Conservation (phyloP, 495 filamentous ascomycete genomes). For the Podospora sp. region DNA sequence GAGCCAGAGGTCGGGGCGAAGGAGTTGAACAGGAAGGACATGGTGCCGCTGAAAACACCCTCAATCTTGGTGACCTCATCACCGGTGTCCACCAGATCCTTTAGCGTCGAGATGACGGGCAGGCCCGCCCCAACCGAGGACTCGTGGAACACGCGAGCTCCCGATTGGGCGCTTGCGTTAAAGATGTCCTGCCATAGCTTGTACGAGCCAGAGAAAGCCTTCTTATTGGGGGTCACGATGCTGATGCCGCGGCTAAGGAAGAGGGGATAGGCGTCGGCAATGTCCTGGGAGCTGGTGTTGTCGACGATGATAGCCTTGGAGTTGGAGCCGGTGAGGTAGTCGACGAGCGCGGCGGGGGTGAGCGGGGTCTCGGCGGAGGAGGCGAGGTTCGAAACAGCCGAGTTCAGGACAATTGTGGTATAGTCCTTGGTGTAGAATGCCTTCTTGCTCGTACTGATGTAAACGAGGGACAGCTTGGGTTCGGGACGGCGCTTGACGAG, state of each 20-base stretch:
- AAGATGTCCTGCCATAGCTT: slow-evolving; percentile 84
- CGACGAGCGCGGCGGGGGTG: slow-evolving; percentile 64
- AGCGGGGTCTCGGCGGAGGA: slow-evolving; percentile 60
- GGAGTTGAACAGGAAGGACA: slow-evolving; percentile 95
- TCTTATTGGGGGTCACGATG: slow-evolving; percentile 96
- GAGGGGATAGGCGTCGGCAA: slow-evolving; percentile 77
- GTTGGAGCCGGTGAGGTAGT: slow-evolving; percentile 70
- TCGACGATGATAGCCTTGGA: slow-evolving; percentile 80
- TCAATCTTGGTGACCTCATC: slow-evolving; percentile 87
- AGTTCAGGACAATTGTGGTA: slow-evolving; percentile 56
- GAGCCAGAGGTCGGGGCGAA: slow-evolving; percentile 76
- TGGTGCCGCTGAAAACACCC: slow-evolving; percentile 94
- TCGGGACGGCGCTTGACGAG: slow-evolving; percentile 58
- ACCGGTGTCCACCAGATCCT: slow-evolving; percentile 85
- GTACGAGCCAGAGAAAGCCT: slow-evolving; percentile 80
- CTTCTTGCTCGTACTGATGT: slow-evolving; percentile 80
- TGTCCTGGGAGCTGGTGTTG: slow-evolving; percentile 83
- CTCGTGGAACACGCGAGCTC: slow-evolving; percentile 88
- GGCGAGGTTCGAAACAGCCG: slow-evolving; percentile 57
- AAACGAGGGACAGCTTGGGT: slow-evolving; percentile 68
- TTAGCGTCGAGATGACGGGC: slow-evolving; percentile 86
- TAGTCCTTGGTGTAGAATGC: slow-evolving; percentile 67
- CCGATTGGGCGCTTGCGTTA: slow-evolving; percentile 58
- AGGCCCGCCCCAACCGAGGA: slow-evolving; percentile 89
- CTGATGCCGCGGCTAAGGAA: slow-evolving; percentile 79